These are phyloP conservation scores for Chimonanthus praecox DNA, from an alignment of 164 flowering plant species.

Conservation along the genomic window DNA sequence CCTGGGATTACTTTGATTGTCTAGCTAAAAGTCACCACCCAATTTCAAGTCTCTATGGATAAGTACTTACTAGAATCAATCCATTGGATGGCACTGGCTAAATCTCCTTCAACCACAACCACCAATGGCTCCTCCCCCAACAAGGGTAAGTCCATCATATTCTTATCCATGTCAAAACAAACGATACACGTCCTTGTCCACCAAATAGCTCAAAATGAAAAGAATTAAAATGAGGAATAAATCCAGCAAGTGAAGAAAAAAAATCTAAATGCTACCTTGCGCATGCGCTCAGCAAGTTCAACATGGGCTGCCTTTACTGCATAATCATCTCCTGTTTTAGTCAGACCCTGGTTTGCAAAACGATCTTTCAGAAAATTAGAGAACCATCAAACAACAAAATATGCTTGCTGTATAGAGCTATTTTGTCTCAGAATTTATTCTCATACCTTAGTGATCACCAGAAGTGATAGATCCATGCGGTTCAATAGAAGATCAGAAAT, in stretches of 20 bases:
- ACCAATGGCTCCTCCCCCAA: too few relatives aligned
- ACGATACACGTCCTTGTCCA: too few relatives aligned
- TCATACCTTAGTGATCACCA: slow-evolving; percentile 92
- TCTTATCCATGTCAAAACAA: neutral
- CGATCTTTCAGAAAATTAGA: neutral
- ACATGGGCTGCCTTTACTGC: slow-evolving; percentile 97
- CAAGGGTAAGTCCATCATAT: too few relatives aligned
- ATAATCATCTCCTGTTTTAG: slow-evolving; percentile 96
- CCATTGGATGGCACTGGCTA: too few relatives aligned
- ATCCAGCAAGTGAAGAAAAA: neutral
- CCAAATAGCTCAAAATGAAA: neutral
- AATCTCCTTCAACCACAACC: too few relatives aligned
- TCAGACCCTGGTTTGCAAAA: slow-evolving; percentile 57
- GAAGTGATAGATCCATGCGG: slow-evolving; percentile 92
- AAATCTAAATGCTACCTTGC: slow-evolving; percentile 53
- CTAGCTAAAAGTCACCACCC: too few relatives aligned
- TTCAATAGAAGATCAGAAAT: slow-evolving; percentile 99
- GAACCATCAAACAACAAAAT: neutral
- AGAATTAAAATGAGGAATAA: neutral
- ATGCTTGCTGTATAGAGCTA: neutral
- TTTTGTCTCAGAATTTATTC: neutral
- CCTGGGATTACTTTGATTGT: too few relatives aligned
- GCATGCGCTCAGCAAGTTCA: slow-evolving; percentile 99
- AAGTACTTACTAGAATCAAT: too few relatives aligned
- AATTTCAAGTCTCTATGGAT: too few relatives aligned